Conservation (phyloP, 176 grass and related monocot species). For the Oryza brachyantha region DNA sequence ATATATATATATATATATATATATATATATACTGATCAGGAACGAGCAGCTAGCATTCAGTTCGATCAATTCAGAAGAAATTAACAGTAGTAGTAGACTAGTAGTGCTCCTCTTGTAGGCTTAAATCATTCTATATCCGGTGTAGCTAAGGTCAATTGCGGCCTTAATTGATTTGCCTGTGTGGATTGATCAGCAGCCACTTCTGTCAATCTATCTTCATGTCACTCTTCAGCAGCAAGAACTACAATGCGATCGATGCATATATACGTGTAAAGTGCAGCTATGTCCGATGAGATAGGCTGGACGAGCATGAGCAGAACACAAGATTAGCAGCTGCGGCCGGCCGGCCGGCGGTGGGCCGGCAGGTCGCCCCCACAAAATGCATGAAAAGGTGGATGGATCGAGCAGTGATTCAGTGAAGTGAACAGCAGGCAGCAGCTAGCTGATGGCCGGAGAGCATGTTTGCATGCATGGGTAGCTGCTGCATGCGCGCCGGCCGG, state of each 20-base stretch:
- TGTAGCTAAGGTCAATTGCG: too few relatives aligned
- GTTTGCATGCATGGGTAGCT: background rate
- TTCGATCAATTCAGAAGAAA: background rate
- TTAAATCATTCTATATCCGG: too few relatives aligned
- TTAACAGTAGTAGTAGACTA: too few relatives aligned
- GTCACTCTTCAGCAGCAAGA: background rate
- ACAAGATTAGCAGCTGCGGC: too few relatives aligned
- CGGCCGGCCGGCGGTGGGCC: background rate
- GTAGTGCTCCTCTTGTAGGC: too few relatives aligned
- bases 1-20: too few relatives aligned
- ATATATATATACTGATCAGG: too few relatives aligned
- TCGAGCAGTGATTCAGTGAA: conserved; percentile 4
- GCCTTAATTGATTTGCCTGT: too few relatives aligned
- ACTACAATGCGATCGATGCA: background rate
- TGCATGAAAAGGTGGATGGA: background rate
- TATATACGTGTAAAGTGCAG: background rate
- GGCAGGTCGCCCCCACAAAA: background rate
- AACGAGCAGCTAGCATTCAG: background rate
- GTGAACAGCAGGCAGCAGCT: conserved; percentile 12
- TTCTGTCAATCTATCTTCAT: background rate
- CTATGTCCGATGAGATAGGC: background rate
- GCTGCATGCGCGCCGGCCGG: conserved; percentile 6
- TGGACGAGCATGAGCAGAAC: too few relatives aligned
- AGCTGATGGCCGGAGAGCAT: too few relatives aligned
- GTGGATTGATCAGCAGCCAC: too few relatives aligned